Percentiles rank a stretch among this genome's conserved stretches.
These are phyloP conservation scores for Termitomyces titanicus DNA, from an alignment of 768 basidiomycete species.

Conservation along the genomic window DNA sequence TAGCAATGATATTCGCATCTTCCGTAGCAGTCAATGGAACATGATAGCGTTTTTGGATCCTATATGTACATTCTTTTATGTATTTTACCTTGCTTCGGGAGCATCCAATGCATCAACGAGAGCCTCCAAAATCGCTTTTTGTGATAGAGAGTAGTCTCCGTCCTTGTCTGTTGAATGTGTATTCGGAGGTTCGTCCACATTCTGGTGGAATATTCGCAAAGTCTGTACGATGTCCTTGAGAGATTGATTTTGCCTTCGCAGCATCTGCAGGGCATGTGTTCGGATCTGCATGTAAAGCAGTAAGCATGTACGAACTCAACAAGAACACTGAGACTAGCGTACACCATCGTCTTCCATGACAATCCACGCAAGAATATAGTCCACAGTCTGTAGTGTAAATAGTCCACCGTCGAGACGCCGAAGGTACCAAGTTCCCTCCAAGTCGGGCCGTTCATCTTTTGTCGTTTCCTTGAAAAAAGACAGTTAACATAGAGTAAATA, in stretches of 20 bases:
- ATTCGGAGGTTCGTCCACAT: conserved; percentile 56
- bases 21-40: conserved; percentile 25
- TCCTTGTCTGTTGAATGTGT: conserved; percentile 23
- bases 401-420: conserved; percentile 83
- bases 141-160: conserved; percentile 42
- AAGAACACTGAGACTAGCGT: conserved; percentile 24
- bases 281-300: conserved; percentile 53
- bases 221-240: conserved; percentile 70
- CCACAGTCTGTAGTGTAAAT: conserved; percentile 85
- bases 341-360: conserved; percentile 99
- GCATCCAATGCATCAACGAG: conserved; percentile 59
- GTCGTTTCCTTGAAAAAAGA: conserved; percentile 42
- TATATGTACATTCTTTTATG: neutral
- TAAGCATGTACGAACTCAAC: neutral
- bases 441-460: conserved; percentile 56
- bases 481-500: neutral
- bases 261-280: conserved; percentile 69
- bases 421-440: conserved; percentile 81
- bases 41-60: conserved; percentile 5
- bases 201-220: conserved; percentile 67
- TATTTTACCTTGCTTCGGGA: conserved; percentile 12
- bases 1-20: conserved; percentile 86
- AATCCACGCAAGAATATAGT: conserved; percentile 94
- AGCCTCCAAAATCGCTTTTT: conserved; percentile 64
- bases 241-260: conserved; percentile 68